Evolutionary conservation across 2,329 filamentous ascomycete genomes (phyloP).

Genomic region (Apiospora rasikravindrae): DNA sequence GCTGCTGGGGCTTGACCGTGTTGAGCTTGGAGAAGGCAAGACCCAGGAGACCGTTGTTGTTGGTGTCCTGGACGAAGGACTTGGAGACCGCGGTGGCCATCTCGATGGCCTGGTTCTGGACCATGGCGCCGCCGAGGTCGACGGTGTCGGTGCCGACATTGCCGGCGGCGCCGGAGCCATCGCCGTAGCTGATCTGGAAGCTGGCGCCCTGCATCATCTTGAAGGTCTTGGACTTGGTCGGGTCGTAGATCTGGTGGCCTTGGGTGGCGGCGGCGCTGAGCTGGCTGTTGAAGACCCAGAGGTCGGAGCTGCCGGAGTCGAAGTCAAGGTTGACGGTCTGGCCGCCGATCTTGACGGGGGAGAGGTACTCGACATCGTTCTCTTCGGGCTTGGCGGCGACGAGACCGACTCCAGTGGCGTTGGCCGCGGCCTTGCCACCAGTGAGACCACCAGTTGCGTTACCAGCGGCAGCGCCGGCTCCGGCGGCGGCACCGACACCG

Average conservation of each 20-base stretch:
- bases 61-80: slow-evolving; percentile 39
- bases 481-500: background rate
- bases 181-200: slow-evolving; percentile 41
- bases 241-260: slow-evolving; percentile 38
- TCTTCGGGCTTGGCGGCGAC: slow-evolving; percentile 35
- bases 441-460: slow-evolving; percentile 22
- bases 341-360: slow-evolving; percentile 40
- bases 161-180: slow-evolving; percentile 41
- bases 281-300: slow-evolving; percentile 44
- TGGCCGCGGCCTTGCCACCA: slow-evolving; percentile 27
- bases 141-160: slow-evolving; percentile 43
- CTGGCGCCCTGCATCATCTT: slow-evolving; percentile 35
- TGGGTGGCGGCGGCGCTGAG: slow-evolving; percentile 32
- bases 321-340: slow-evolving; percentile 41
- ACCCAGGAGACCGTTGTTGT: slow-evolving; percentile 40
- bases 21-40: slow-evolving; percentile 41
- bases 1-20: slow-evolving; percentile 35
- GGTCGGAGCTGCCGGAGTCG: slow-evolving; percentile 42
- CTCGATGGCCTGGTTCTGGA: slow-evolving; percentile 39
- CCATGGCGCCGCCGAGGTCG: slow-evolving; percentile 39
- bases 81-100: slow-evolving; percentile 36
- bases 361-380: slow-evolving; percentile 40
- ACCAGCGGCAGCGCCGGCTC: background rate
- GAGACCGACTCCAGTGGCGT: slow-evolving; percentile 31
- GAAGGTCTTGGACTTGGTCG: slow-evolving; percentile 35